Percentiles rank a stretch among this genome's conserved stretches.
phyloP scores from a whole-genome alignment of 257 asterid species.

The Petrea volubilis region DNA sequence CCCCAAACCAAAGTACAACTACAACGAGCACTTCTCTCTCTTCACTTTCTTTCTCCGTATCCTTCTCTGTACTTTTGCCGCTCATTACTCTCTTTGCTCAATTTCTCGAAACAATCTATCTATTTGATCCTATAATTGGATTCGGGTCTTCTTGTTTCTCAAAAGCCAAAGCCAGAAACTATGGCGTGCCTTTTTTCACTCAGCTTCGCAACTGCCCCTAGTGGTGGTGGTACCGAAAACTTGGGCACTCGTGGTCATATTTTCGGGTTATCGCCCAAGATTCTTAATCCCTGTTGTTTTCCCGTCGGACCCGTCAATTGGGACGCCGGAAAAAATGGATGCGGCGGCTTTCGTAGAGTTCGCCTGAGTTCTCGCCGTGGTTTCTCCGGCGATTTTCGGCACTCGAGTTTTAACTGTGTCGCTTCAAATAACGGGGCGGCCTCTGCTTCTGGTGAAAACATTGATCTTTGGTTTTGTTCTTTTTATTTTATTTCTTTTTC shows the following conservation, averaged over 20 bases:
- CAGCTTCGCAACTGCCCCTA: slow-evolving; percentile 6
- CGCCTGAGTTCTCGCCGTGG: slow-evolving; percentile 26
- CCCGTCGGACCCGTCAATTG: slow-evolving; percentile 23
- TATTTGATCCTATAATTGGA: no score
- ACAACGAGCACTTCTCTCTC: neutral
- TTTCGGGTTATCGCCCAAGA: slow-evolving; percentile 27
- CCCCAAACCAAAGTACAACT: no score
- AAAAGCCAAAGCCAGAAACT: neutral
- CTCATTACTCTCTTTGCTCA: neutral
- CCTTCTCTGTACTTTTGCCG: neutral
- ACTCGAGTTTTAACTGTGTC: slow-evolving; percentile 27
- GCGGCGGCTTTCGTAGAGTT: slow-evolving; percentile 14
- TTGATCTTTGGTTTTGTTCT: neutral
- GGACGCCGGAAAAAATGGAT: slow-evolving; percentile 21
- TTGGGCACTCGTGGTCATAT: slow-evolving; percentile 2
- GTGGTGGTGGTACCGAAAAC: slow-evolving; percentile 16
- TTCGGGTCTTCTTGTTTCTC: no score
- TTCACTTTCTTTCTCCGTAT: neutral
- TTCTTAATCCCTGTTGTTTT: slow-evolving; percentile 17
- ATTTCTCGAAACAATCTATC: neutral
- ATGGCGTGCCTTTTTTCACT: slow-evolving; percentile 30
- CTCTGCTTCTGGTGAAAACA: slow-evolving; percentile 32
- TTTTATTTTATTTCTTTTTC: no score
- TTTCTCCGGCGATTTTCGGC: slow-evolving; percentile 3
- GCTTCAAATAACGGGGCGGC: slow-evolving; percentile 33